Percentiles rank a stretch among this genome's conserved stretches.
Evolutionary conservation across 306 rosid genomes (phyloP).

Genomic region (Rosa persica): DNA sequence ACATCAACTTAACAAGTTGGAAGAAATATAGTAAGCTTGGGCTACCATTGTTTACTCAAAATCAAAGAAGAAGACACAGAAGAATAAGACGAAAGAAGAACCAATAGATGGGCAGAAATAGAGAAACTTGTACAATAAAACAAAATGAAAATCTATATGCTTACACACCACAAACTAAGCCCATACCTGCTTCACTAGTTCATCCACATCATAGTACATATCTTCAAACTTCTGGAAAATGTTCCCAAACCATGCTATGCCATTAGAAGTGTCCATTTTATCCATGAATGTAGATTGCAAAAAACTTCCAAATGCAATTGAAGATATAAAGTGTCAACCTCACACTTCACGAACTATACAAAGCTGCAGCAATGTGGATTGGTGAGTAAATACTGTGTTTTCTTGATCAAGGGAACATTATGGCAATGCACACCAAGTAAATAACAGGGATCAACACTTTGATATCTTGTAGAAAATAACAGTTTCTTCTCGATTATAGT

Average conservation of each 20-base stretch:
- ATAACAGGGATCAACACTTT: not conserved
- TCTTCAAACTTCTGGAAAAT: conserved; percentile 64
- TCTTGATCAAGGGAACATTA: not conserved
- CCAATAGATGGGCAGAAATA: not conserved
- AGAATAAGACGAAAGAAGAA: not conserved
- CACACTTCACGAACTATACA: not conserved
- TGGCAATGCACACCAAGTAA: not conserved
- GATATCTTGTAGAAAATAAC: not conserved
- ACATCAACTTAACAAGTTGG: not conserved
- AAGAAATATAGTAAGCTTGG: not conserved
- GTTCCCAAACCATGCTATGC: conserved; percentile 57
- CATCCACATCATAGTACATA: conserved; percentile 67
- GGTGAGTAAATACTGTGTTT: not conserved
- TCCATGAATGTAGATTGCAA: not conserved
- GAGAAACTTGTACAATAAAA: not conserved
- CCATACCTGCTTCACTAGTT: conserved; percentile 55
- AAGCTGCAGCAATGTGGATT: not conserved
- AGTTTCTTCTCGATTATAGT: not conserved
- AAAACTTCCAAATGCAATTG: not conserved
- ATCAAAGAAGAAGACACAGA: not conserved
- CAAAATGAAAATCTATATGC: not conserved
- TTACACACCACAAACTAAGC: not conserved
- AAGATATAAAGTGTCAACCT: not conserved
- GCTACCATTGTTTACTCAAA: not conserved
- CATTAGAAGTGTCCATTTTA: conserved; percentile 43